Evolutionary conservation across 2,329 filamentous ascomycete genomes (phyloP), one percentile per base, ranked within the genome.

Genomic region (Thielaviopsis ethacetica): DNA sequence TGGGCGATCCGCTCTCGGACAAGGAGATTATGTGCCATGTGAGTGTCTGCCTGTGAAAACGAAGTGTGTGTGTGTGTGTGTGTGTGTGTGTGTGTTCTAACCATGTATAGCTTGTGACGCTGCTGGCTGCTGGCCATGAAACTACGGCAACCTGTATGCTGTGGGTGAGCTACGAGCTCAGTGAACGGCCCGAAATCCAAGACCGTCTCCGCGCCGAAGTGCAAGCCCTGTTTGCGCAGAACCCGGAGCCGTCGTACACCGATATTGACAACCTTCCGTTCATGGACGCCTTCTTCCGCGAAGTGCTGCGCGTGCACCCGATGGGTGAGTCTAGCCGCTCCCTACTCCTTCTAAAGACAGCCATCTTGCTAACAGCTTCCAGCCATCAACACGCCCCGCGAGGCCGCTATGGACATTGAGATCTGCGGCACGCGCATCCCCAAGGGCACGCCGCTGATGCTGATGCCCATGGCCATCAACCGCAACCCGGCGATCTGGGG

Each of bases 91-190:
- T 2, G 15, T 15, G 7, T 53, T 65, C 70, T 58, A 67, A 72
- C 52, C 64, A 73, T 66, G 71, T n/a, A 44, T 66, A 75, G 63
- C 62, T 73, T 24, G 67, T 76, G 64, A 75, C 74, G 7, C 71
- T 75, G 62, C 65, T 75, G 38, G 68, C 72, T 1, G 70, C 74
- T 15, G 73, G 73, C 0, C 73, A 75, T 53, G 73, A 76, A 59
- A 75, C 73, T 0, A 75, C 72, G 1, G 72, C 73, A 1, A 67
- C 68, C 0, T 65, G 71, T 0, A 67, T 75, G 54, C 70, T 69
- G 0, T 76, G 73, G 73, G 68, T 69, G 0, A 66, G 70, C 1
- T 73, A 75, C 30, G 65, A 71, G 58, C 63, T 76, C 9, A 64
- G 68, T 5, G 65, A 66, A 44, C 63, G 71, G 24, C 70, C 70